Percentiles rank a stretch among this genome's conserved stretches.
Evolutionary conservation across 1,139 yeast species (phyloP).

Genomic region (Suhomyces yuchorum): DNA sequence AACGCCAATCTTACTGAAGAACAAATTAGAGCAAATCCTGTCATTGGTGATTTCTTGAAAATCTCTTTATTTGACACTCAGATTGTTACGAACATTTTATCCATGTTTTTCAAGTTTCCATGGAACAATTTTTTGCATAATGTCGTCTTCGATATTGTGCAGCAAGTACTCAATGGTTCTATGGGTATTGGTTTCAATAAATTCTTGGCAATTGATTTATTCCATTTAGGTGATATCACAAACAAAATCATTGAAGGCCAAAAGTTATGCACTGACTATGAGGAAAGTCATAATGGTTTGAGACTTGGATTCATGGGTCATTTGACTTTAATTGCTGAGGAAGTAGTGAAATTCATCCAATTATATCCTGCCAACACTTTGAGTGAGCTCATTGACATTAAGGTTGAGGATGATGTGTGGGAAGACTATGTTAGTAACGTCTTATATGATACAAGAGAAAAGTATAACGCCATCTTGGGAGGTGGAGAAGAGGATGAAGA

Average conservation of each 20-base stretch:
- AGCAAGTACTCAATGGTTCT: conserved; percentile 92
- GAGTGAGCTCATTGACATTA: conserved; percentile 60
- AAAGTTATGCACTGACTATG: conserved; percentile 69
- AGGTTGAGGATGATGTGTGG: conserved; percentile 71
- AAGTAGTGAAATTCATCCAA: conserved; percentile 90
- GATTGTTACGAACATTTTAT: conserved; percentile 72
- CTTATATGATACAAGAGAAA: conserved; percentile 85
- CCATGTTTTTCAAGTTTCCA: conserved; percentile 89
- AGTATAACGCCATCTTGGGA: conserved; percentile 93
- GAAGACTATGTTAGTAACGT: conserved; percentile 80
- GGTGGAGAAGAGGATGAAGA: conserved; percentile 53
- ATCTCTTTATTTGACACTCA: conserved; percentile 82
- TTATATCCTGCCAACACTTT: conserved; percentile 64
- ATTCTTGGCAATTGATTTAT: conserved; percentile 82
- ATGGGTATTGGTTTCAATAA: conserved; percentile 90
- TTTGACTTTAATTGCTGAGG: conserved; percentile 92
- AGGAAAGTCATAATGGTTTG: conserved; percentile 58
- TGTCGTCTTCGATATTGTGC: conserved; percentile 96
- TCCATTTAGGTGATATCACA: conserved; percentile 77
- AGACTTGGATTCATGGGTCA: conserved; percentile 98
- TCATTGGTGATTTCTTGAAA: conserved; percentile 87
- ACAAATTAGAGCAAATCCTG: conserved; percentile 67
- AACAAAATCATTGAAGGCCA: conserved; percentile 84
- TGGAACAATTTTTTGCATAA: conserved; percentile 98
- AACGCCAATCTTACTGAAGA: conserved; percentile 61